phyloP scores from a whole-genome alignment of 352 stramenopile species.

The Phytophthora agathidicida region DNA sequence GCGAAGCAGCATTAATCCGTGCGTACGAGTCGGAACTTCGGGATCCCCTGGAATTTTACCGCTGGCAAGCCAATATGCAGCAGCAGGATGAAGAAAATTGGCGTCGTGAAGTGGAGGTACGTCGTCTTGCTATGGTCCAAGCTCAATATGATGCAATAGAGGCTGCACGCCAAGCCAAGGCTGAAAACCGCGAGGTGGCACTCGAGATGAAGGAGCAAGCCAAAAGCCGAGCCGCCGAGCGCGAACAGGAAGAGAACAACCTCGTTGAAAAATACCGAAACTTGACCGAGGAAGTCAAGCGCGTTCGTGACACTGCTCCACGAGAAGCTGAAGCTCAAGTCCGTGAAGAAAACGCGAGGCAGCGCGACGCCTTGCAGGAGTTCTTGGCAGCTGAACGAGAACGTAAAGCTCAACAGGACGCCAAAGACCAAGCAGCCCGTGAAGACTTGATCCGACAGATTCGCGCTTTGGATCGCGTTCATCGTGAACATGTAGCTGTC shows the following conservation, averaged over 20 bases:
- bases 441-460: slow-evolving; percentile 90
- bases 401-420: slow-evolving; percentile 63
- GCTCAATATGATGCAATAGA: slow-evolving; percentile 83
- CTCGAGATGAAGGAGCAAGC: slow-evolving; percentile 79
- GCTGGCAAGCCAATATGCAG: slow-evolving; percentile 89
- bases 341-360: slow-evolving; percentile 59
- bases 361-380: slow-evolving; percentile 69
- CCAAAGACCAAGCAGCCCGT: slow-evolving; percentile 69
- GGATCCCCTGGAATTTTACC: slow-evolving; percentile 91
- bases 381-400: slow-evolving; percentile 68
- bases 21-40: slow-evolving; percentile 91
- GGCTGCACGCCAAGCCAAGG: slow-evolving; percentile 61
- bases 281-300: slow-evolving; percentile 71
- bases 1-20: slow-evolving; percentile 86
- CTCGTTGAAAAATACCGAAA: slow-evolving; percentile 61
- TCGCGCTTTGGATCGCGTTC: slow-evolving; percentile 78
- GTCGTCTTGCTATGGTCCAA: slow-evolving; percentile 84
- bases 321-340: slow-evolving; percentile 74
- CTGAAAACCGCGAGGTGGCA: slow-evolving; percentile 86
- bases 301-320: slow-evolving; percentile 79
- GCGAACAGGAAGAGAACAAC: slow-evolving; percentile 59
- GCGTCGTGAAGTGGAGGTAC: slow-evolving; percentile 75
- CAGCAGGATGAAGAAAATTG: slow-evolving; percentile 76
- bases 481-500: slow-evolving; percentile 78
- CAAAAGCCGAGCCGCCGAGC: slow-evolving; percentile 68